Evolutionary conservation across 768 basidiomycete genomes (phyloP).

Genomic region (Psilocybe subaeruginosa): DNA sequence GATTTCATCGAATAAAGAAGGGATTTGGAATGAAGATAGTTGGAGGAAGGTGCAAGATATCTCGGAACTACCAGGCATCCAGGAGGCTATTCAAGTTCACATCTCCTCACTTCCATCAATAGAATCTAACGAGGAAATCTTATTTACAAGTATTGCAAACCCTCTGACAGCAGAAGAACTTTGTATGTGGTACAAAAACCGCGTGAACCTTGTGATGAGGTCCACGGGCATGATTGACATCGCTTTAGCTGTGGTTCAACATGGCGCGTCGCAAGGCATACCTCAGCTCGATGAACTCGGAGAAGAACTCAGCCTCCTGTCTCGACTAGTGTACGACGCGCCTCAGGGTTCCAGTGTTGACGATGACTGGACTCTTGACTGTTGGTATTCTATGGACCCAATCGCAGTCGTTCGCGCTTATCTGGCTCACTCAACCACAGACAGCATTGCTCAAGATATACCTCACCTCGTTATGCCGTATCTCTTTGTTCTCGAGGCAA

Average conservation of each 20-base stretch:
- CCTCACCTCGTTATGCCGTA: conserved; percentile 86
- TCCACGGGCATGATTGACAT: conserved; percentile 77
- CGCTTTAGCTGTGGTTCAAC: conserved; percentile 80
- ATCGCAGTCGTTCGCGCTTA: conserved; percentile 73
- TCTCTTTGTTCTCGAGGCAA: conserved; percentile 88
- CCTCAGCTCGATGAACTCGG: conserved; percentile 82
- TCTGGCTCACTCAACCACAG: conserved; percentile 69
- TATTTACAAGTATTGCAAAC: conserved; percentile 20
- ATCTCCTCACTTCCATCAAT: conserved; percentile 9
- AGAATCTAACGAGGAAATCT: conserved; percentile 14
- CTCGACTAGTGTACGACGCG: conserved; percentile 85
- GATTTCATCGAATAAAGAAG: conserved; percentile 46
- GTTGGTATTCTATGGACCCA: conserved; percentile 75
- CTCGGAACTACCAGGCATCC: conserved; percentile 53
- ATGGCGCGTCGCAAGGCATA: conserved; percentile 82
- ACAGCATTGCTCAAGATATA: conserved; percentile 69
- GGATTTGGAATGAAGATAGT: conserved; percentile 25
- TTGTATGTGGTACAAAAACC: conserved; percentile 73
- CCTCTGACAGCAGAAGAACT: conserved; percentile 56
- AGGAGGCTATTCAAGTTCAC: conserved; percentile 38
- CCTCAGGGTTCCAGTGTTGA: conserved; percentile 44
- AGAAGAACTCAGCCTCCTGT: conserved; percentile 89
- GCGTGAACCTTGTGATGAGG: conserved; percentile 63
- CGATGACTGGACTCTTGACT: conserved; percentile 74
- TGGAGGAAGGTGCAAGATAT: conserved; percentile 65